These are phyloP conservation scores for Colletotrichum paranaense DNA, from an alignment of 2,329 filamentous ascomycete genomes.

Conservation along the genomic window DNA sequence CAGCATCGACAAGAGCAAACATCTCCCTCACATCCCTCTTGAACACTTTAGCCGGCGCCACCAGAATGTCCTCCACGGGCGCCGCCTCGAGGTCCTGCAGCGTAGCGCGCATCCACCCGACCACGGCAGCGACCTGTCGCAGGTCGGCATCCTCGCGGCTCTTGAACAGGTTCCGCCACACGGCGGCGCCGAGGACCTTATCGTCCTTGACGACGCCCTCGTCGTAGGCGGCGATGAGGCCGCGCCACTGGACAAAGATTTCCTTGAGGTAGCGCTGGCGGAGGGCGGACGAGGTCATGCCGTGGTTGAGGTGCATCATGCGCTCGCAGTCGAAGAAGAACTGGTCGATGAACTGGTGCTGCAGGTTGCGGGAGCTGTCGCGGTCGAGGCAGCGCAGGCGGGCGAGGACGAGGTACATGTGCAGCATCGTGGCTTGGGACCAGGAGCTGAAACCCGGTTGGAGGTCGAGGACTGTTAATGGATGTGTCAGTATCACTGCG, in stretches of 20 bases:
- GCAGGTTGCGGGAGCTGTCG: constrained; percentile 78
- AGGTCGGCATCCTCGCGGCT: constrained; percentile 65
- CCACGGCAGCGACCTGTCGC: constrained; percentile 62
- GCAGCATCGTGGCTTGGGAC: constrained; percentile 95
- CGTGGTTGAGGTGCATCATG: constrained; percentile 84
- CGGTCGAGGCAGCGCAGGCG: constrained; percentile 83
- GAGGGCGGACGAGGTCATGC: constrained; percentile 68
- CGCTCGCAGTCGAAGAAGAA: constrained; percentile 93
- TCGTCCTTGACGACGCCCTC: constrained; percentile 83
- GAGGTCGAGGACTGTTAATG: constrained; percentile 75
- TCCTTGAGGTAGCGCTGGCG: constrained; percentile 82
- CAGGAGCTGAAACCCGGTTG: constrained; percentile 92
- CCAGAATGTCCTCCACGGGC: constrained; percentile 56
- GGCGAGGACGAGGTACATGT: constrained; percentile 91
- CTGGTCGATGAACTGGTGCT: constrained; percentile 92
- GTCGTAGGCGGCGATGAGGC: constrained; percentile 84
- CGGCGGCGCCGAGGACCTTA: constrained; percentile 80
- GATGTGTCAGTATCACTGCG: constrained; percentile 14
- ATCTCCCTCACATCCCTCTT: constrained; percentile 53
- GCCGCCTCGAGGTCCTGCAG: constrained; percentile 61
- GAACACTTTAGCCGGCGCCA: constrained; percentile 54
- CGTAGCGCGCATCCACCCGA: constrained; percentile 65
- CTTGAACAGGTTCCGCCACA: constrained; percentile 96
- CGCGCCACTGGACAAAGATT: constrained; percentile 93
- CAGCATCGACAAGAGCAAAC: constrained; percentile 50